These are phyloP conservation scores for Aegilops tauschii DNA, from an alignment of 176 grass and related monocot genomes.

Conservation along the genomic window DNA sequence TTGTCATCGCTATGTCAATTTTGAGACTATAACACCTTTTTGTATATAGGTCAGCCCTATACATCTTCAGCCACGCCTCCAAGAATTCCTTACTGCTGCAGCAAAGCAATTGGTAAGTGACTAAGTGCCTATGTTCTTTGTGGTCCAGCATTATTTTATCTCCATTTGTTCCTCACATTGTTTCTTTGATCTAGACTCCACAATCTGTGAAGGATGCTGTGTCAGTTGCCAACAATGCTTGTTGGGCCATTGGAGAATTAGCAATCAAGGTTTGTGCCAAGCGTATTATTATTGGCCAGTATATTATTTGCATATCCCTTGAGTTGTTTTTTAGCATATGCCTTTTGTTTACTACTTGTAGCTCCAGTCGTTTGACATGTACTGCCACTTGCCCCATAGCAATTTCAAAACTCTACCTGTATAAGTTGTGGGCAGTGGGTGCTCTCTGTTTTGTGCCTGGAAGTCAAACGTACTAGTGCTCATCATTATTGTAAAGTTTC, in stretches of 20 bases:
- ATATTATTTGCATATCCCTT: too few species aligned
- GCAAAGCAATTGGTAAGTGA: constrained; percentile 82
- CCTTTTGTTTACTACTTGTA: too few species aligned
- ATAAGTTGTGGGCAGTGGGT: too few species aligned
- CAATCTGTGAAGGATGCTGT: constrained; percentile 79
- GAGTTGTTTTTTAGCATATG: too few species aligned
- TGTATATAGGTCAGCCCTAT: constrained; percentile 75
- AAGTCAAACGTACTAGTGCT: background rate
- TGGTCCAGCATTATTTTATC: background rate
- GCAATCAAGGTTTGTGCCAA: constrained; percentile 71
- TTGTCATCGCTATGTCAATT: background rate
- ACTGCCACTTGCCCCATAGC: too few species aligned
- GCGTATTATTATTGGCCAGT: too few species aligned
- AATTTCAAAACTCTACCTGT: too few species aligned
- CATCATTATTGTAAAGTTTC: background rate
- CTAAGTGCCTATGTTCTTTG: constrained; percentile 1
- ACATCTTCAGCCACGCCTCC: constrained; percentile 74
- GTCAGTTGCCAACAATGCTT: constrained; percentile 97
- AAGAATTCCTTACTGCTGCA: constrained; percentile 89
- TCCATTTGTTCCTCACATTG: constrained; percentile 26
- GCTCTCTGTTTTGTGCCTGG: background rate
- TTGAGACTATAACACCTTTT: constrained; percentile 2
- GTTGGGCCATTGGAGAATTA: constrained; percentile 98
- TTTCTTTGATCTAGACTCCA: constrained; percentile 51
- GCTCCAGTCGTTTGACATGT: too few species aligned